A percentile compares a stretch with the other conserved stretches of the same genome.
These are phyloP conservation scores for Tylopilus subfusipes DNA, from an alignment of 768 basidiomycete species.

Conservation along the genomic window DNA sequence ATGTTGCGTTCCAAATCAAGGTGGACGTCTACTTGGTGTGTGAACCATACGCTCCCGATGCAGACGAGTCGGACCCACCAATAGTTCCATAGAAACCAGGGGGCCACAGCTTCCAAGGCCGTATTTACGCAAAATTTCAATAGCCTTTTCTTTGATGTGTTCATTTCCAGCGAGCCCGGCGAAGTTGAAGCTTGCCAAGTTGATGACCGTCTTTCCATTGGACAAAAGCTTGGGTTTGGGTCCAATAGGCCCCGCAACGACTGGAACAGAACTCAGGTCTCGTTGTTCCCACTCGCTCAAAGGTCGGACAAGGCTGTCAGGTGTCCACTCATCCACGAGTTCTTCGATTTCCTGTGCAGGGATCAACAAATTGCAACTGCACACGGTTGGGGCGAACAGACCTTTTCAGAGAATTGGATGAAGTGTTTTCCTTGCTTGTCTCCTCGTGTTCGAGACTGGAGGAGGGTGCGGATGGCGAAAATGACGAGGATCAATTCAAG, in stretches of 20 bases:
- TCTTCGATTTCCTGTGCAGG: slow-evolving; percentile 84
- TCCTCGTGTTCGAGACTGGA: slow-evolving; percentile 85
- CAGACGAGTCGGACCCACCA: slow-evolving; percentile 48
- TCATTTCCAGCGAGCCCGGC: slow-evolving; percentile 87
- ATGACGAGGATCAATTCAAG: slow-evolving; percentile 85
- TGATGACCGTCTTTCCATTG: slow-evolving; percentile 71
- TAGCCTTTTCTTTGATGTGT: slow-evolving; percentile 76
- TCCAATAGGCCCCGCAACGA: slow-evolving; percentile 77
- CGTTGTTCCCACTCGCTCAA: slow-evolving; percentile 55
- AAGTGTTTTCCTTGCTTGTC: slow-evolving; percentile 85
- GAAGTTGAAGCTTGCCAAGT: slow-evolving; percentile 91
- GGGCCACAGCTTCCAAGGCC: slow-evolving; percentile 96
- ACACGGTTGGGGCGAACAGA: slow-evolving; percentile 29
- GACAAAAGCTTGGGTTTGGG: slow-evolving; percentile 76
- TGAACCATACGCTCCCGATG: not conserved
- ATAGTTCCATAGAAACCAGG: slow-evolving; percentile 96
- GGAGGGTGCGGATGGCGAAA: slow-evolving; percentile 86
- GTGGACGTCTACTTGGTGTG: slow-evolving; percentile 70
- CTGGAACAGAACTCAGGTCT: slow-evolving; percentile 71
- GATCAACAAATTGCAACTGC: not conserved
- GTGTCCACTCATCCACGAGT: slow-evolving; percentile 91
- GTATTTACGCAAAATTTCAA: slow-evolving; percentile 82
- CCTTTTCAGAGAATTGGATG: slow-evolving; percentile 89
- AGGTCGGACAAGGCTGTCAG: slow-evolving; percentile 74
- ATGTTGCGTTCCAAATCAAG: slow-evolving; percentile 85